Evolutionary conservation across 805 yeast species (phyloP).

Genomic region (Debaryomyces prosopidis): DNA sequence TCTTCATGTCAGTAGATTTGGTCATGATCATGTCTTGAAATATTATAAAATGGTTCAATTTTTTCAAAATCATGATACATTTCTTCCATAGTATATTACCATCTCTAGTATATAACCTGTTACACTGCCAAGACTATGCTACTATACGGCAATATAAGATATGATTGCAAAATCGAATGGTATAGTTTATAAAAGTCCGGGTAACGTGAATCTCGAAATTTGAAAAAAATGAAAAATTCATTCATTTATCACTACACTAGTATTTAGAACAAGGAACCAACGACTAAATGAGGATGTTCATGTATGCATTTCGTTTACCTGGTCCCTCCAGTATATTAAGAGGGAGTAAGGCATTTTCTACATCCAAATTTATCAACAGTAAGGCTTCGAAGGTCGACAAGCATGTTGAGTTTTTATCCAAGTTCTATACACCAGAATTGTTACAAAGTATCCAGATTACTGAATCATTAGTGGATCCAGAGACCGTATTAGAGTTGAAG

Average conservation of each 20-base stretch:
- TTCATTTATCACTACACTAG: not conserved
- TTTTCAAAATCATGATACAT: no score
- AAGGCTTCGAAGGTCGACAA: conserved; percentile 20
- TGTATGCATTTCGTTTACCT: not conserved
- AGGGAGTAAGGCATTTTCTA: conserved; percentile 7
- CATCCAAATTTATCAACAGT: conserved; percentile 3
- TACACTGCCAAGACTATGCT: no score
- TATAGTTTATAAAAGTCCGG: not conserved
- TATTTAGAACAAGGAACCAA: not conserved
- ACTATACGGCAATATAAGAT: no score
- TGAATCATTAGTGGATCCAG: conserved; percentile 71
- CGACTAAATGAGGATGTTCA: not conserved
- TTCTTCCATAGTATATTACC: no score
- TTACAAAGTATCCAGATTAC: conserved; percentile 81
- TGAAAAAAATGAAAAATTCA: not conserved
- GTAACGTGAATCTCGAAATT: not conserved
- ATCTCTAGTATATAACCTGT: no score
- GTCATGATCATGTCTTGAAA: no score
- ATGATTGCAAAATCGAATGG: not conserved
- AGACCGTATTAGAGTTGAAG: conserved; percentile 47
- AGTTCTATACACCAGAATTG: conserved; percentile 81
- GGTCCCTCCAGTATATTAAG: not conserved
- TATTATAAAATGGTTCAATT: no score
- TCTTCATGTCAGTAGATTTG: no score
- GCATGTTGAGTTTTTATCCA: conserved; percentile 59